Conservation (phyloP, 2,329 filamentous ascomycete species). For the Trichoderma afroharzianum region DNA sequence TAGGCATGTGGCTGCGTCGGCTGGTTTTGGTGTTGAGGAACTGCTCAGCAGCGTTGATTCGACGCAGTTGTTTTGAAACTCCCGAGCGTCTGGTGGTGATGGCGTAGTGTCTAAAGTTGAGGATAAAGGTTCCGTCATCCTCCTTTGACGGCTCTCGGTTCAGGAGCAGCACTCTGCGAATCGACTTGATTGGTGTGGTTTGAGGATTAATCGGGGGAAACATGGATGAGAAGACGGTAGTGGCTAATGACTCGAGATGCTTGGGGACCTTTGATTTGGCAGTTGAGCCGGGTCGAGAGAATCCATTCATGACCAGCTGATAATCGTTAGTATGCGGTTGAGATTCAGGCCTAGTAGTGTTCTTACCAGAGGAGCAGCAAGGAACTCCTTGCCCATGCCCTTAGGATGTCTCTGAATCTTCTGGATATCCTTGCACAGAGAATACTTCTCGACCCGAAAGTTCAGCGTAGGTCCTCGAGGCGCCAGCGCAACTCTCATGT, state of each 20-base stretch:
- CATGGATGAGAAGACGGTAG: slow-evolving; percentile 91
- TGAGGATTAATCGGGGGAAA: slow-evolving; percentile 96
- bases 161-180: slow-evolving; percentile 82
- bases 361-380: slow-evolving; percentile 73
- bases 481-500: slow-evolving; percentile 80
- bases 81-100: slow-evolving; percentile 87
- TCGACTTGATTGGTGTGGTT: slow-evolving; percentile 83
- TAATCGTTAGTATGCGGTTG: slow-evolving; percentile 25
- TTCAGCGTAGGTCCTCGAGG: slow-evolving; percentile 89
- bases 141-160: slow-evolving; percentile 68
- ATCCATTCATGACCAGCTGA: slow-evolving; percentile 97
- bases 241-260: slow-evolving; percentile 88
- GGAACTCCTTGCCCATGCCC: slow-evolving; percentile 79
- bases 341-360: background rate
- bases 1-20: slow-evolving; percentile 70
- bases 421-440: slow-evolving; percentile 84
- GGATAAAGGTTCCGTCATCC: slow-evolving; percentile 68
- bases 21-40: slow-evolving; percentile 59
- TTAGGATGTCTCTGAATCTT: slow-evolving; percentile 79
- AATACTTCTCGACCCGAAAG: slow-evolving; percentile 93
- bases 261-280: slow-evolving; percentile 73
- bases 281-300: slow-evolving; percentile 62
- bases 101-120: slow-evolving; percentile 90
- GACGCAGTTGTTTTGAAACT: slow-evolving; percentile 76
- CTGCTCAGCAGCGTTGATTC: slow-evolving; percentile 82